These are phyloP conservation scores for Rhodomyrtus psidioides DNA, from an alignment of 441 rosid species.

Conservation along the genomic window DNA sequence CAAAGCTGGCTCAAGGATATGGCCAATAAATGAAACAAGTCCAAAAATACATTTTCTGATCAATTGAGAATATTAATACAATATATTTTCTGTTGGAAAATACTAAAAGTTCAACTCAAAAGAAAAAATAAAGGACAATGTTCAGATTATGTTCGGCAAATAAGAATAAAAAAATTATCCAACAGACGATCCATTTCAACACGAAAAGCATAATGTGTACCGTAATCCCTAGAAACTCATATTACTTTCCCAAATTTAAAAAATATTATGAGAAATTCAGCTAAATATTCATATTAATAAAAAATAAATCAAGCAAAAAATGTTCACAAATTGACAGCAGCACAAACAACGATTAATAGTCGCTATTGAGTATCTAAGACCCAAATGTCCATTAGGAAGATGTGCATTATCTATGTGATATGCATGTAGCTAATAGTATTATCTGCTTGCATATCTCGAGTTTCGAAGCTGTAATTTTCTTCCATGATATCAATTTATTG, in stretches of 20 bases:
- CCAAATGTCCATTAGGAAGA: background rate
- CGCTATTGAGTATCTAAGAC: background rate
- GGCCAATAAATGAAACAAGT: background rate
- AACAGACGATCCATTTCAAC: background rate
- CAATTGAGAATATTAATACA: background rate
- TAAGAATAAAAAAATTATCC: background rate
- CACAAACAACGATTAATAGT: background rate
- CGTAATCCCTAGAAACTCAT: background rate
- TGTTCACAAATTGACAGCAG: background rate
- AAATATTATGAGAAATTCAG: background rate
- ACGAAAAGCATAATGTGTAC: background rate
- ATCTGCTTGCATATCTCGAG: background rate
- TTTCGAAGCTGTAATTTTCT: background rate
- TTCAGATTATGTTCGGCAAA: background rate
- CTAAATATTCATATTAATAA: background rate
- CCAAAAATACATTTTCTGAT: background rate
- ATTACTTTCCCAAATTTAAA: background rate
- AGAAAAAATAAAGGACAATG: background rate
- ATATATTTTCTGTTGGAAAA: background rate
- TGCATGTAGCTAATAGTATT: background rate
- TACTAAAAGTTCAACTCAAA: background rate
- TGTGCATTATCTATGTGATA: background rate
- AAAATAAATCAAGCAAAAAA: background rate
- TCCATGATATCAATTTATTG: background rate
- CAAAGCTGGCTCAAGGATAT: background rate